Evolutionary conservation across 164 flowering plant genomes (phyloP).

Genomic region (Berberis vulgaris): DNA sequence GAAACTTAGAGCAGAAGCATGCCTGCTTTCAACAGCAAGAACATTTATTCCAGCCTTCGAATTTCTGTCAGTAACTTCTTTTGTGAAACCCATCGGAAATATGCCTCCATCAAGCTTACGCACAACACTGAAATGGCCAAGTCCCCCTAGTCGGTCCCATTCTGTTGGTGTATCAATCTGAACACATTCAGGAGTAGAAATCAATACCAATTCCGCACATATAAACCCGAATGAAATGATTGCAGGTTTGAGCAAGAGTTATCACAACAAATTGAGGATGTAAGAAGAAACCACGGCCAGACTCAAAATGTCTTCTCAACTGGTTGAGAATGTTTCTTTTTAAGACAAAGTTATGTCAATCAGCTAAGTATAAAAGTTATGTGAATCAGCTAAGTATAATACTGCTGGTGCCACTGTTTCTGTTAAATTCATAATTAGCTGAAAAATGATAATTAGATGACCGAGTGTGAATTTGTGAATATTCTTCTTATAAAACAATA

Average conservation of each 20-base stretch:
- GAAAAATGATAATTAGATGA: too few species aligned
- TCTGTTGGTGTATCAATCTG: slow-evolving; percentile 96
- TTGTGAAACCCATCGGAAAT: slow-evolving; percentile 79
- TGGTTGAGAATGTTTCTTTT: not conserved
- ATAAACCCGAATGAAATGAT: not conserved
- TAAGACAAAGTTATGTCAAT: not conserved
- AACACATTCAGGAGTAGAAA: slow-evolving; percentile 12
- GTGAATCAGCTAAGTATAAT: too few species aligned
- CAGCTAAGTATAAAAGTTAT: not conserved
- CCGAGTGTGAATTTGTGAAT: too few species aligned
- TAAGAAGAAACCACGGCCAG: too few species aligned
- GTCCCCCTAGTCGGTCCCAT: slow-evolving; percentile 63
- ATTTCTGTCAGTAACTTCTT: slow-evolving; percentile 64
- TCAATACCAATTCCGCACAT: not conserved
- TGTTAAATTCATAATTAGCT: too few species aligned
- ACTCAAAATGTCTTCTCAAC: too few species aligned
- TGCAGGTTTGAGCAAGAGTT: slow-evolving; percentile 1
- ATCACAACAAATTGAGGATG: not conserved
- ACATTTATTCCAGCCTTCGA: slow-evolving; percentile 51
- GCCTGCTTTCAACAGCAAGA: slow-evolving; percentile 71
- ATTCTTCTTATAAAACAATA: too few species aligned
- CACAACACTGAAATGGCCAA: slow-evolving; percentile 84
- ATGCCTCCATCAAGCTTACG: slow-evolving; percentile 89
- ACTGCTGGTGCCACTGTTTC: too few species aligned
- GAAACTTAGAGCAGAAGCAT: slow-evolving; percentile 4